Conservation (phyloP, 495 filamentous ascomycete species). For the Neurospora africana region DNA sequence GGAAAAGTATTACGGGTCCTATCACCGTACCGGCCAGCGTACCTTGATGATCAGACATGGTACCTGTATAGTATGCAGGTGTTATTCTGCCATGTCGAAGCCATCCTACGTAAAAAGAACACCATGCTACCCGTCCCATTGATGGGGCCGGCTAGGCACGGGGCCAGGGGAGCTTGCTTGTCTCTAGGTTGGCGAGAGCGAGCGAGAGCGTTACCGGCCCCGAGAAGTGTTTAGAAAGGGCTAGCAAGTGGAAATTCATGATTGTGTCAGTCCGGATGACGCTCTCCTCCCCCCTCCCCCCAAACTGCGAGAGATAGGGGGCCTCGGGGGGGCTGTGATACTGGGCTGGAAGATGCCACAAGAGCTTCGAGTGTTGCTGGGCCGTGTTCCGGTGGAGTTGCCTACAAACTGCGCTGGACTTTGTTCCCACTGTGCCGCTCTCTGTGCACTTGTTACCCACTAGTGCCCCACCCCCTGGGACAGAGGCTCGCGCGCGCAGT, state of each 20-base stretch:
- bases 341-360: not conserved
- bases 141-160: not conserved
- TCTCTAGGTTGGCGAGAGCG: not conserved
- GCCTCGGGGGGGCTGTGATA: not conserved
- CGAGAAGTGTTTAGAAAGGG: not conserved
- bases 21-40: slow-evolving; percentile 2
- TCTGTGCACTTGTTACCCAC: not conserved
- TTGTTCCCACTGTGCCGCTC: slow-evolving; percentile 12
- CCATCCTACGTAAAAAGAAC: not conserved
- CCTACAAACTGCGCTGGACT: not conserved
- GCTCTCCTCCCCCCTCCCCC: not conserved
- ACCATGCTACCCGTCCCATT: not conserved
- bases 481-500: slow-evolving; percentile 8
- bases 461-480: slow-evolving; percentile 8
- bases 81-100: not conserved
- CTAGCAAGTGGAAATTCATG: not conserved
- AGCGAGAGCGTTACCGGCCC: not conserved
- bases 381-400: slow-evolving; percentile 5
- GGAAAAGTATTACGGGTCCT: slow-evolving; percentile 1
- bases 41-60: not conserved
- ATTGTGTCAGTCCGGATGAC: not conserved
- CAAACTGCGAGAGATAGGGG: not conserved
- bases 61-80: not conserved
- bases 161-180: not conserved
- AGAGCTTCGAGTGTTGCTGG: slow-evolving; percentile 3